phyloP scores from a whole-genome alignment of 208 protist species.

The Trypanosoma melophagium region DNA sequence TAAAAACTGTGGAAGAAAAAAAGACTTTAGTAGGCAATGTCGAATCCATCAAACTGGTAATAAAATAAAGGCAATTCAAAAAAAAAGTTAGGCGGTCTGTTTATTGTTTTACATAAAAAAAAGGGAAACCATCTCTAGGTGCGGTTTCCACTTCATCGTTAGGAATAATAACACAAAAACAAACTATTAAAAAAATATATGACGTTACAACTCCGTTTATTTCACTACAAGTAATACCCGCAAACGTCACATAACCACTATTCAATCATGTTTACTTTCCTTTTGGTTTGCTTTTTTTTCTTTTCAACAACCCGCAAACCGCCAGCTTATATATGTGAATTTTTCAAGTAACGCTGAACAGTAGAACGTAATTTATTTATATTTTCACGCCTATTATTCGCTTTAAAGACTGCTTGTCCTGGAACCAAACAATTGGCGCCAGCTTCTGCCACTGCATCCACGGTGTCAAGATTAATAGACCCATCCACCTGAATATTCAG shows the following conservation, averaged over 20 bases:
- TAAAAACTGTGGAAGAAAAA: neutral
- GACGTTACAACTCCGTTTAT: too few species aligned
- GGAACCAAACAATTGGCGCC: slow-evolving; percentile 96
- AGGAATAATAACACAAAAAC: neutral
- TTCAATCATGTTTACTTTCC: neutral
- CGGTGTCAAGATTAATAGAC: slow-evolving; percentile 85
- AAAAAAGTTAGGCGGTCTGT: too few species aligned
- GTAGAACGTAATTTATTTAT: slow-evolving; percentile 3
- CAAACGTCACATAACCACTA: too few species aligned
- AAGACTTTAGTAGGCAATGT: too few species aligned
- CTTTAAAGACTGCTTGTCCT: slow-evolving; percentile 86
- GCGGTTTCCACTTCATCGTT: neutral
- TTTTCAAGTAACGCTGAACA: slow-evolving; percentile 18
- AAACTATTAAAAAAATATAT: too few species aligned
- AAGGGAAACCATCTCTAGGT: too few species aligned
- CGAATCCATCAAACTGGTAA: too few species aligned
- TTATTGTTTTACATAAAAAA: too few species aligned
- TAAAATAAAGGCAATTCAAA: too few species aligned
- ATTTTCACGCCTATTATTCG: slow-evolving; percentile 11
- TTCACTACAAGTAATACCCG: too few species aligned
- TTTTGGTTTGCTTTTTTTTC: too few species aligned
- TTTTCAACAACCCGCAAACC: too few species aligned
- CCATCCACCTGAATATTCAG: slow-evolving; percentile 96
- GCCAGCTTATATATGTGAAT: slow-evolving; percentile 1
- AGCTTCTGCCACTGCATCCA: slow-evolving; percentile 72